These are phyloP conservation scores for Lunularia cruciata DNA, from an alignment of 225 moss, liverwort and hornwort species.

Conservation along the genomic window DNA sequence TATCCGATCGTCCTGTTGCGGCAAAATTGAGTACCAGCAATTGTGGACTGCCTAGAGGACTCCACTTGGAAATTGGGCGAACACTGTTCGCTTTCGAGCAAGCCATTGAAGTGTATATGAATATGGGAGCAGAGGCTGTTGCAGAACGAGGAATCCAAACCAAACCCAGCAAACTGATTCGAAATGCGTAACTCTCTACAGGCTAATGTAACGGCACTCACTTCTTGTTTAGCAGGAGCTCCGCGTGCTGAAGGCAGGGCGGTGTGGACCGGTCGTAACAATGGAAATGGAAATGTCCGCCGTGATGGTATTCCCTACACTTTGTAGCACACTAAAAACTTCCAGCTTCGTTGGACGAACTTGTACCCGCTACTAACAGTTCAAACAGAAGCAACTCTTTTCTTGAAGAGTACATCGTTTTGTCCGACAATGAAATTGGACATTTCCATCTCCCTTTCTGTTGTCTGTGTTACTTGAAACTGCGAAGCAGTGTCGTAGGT, in stretches of 20 bases:
- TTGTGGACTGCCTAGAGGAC: background rate
- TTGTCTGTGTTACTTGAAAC: background rate
- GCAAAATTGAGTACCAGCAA: background rate
- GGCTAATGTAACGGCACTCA: too few relatives aligned
- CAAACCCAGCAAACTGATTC: too few relatives aligned
- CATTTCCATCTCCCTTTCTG: background rate
- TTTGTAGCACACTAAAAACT: conserved; percentile 1
- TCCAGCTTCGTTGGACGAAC: conserved; percentile 2
- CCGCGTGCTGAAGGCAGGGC: background rate
- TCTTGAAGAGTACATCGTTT: background rate
- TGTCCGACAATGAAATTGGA: background rate
- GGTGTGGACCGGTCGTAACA: conserved; percentile 3
- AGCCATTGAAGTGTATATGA: background rate
- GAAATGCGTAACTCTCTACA: background rate
- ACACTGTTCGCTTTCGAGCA: background rate
- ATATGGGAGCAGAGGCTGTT: too few relatives aligned
- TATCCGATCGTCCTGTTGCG: background rate
- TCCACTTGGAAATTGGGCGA: background rate
- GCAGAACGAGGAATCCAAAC: too few relatives aligned
- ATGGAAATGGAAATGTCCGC: background rate
- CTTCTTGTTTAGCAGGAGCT: background rate
- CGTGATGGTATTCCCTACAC: background rate
- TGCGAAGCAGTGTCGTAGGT: background rate
- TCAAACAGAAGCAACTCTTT: background rate
- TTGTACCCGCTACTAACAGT: background rate